Base-by-base conservation (phyloP, 345 rosid genomes). In the Pseudoturritis turrita region DNA sequence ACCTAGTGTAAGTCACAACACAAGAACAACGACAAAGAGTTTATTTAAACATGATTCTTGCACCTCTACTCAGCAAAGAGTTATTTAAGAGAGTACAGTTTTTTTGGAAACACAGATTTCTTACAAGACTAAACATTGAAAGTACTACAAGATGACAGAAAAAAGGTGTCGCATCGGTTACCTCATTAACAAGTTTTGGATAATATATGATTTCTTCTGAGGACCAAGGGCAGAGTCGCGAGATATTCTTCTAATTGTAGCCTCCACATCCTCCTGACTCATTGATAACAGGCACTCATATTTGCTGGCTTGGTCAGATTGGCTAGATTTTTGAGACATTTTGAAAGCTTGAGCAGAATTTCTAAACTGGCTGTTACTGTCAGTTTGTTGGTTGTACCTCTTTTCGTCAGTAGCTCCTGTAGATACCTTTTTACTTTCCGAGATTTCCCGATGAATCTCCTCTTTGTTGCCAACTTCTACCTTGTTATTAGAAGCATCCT, bases 121-220 rank as follows among this genome's bases (percentile, higher is more conserved):
- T 57, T 43, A 1, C n/a, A n/a, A n/a, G n/a, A n/a, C n/a, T 18
- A 5, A 18, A 35, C 46, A 35, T 49, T 14, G 14, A 23, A 33
- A 10, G 18, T 18, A 17, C 13, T 55, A 19, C 40, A 56, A 29
- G 45, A 43, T 57, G 43, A 33, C 46, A 19, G 15, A 22, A 70
- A 10, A 9, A 49, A 4, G 58, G 7, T 55, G 61, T 40, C 53
- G 78, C 79, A 35, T 46, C 5, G 9, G 10, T 46, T 63, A 89
- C 98, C 96, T 88, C 90, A 70, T 87, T 37, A 85, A 73, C 64
- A 91, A 84, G 77, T 85, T 85, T 74, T 91, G 96, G 64, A 84
- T 88, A 57, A 87, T 73, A 52, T 56, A 79, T 33, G 89, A 81
- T 73, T 89, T 86, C 81, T 83, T 78, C 55, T 76, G 82, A 59